Evolutionary conservation across 306 rosid genomes (phyloP).

Genomic region (Macrotyloma uniflorum): DNA sequence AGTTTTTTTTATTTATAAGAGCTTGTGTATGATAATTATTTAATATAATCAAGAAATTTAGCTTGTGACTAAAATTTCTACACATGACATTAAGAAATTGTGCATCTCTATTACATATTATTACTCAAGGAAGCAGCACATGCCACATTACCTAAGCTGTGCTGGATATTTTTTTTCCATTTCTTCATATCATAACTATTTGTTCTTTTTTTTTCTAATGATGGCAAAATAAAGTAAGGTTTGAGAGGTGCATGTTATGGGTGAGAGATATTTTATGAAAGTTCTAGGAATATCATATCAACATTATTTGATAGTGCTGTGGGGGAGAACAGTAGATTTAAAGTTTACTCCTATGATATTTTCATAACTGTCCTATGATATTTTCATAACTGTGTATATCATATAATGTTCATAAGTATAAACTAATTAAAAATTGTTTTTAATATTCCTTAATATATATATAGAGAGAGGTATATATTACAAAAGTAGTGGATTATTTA

Average conservation of each 20-base stretch:
- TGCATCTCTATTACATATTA: too few species aligned
- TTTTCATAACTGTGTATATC: not conserved
- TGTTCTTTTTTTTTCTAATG: not conserved
- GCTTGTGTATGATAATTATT: not conserved
- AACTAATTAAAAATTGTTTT: too few species aligned
- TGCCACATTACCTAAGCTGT: not conserved
- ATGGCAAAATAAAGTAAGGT: not conserved
- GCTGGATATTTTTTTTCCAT: not conserved
- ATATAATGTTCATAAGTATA: too few species aligned
- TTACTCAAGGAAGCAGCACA: not conserved
- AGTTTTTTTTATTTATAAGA: not conserved
- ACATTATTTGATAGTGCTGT: not conserved
- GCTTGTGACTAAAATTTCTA: not conserved
- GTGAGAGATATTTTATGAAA: slow-evolving; percentile 30
- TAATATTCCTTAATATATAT: too few species aligned
- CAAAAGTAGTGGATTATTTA: too few species aligned
- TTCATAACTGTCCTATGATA: too few species aligned
- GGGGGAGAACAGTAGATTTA: not conserved
- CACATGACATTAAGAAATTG: not conserved
- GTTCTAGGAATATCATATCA: not conserved
- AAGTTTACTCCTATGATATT: not conserved
- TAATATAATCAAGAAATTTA: not conserved
- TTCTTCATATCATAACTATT: not conserved
- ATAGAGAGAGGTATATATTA: too few species aligned
- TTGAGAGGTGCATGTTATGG: not conserved